Conservation (phyloP, 257 asterid species). For the Nicotiana attenuata region DNA sequence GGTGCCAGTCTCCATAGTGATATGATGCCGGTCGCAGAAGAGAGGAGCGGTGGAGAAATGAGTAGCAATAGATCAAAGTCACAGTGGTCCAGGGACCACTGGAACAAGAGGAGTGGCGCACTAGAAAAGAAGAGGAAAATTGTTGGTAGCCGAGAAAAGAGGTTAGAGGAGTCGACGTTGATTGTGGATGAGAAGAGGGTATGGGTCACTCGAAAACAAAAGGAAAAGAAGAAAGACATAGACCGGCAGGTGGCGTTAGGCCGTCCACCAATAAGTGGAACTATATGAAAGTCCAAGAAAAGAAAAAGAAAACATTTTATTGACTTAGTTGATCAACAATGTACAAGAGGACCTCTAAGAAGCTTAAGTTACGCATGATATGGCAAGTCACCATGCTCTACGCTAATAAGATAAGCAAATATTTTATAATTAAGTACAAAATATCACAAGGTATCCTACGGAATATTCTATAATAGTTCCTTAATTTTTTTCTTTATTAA, state of each 20-base stretch:
- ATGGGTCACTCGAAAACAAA: background rate
- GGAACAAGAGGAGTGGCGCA: background rate
- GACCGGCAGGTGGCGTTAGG: background rate
- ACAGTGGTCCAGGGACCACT: background rate
- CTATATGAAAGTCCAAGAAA: background rate
- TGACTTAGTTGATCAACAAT: background rate
- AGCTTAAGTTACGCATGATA: background rate
- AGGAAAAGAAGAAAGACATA: background rate
- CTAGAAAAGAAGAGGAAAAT: background rate
- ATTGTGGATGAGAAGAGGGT: background rate
- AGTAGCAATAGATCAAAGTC: background rate
- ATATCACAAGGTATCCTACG: background rate
- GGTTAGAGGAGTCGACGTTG: background rate
- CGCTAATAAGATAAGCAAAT: background rate
- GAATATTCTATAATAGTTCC: background rate
- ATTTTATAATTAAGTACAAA: background rate
- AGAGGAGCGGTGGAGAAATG: background rate
- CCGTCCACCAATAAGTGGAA: background rate
- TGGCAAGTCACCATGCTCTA: background rate
- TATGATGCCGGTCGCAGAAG: background rate
- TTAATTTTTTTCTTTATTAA: background rate
- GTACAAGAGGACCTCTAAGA: conserved; percentile 1
- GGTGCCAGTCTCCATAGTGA: background rate
- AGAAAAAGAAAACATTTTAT: background rate
- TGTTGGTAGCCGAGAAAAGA: background rate